Base-by-base conservation (phyloP, 2,329 filamentous ascomycete genomes). In the Pyrenophora graminea region DNA sequence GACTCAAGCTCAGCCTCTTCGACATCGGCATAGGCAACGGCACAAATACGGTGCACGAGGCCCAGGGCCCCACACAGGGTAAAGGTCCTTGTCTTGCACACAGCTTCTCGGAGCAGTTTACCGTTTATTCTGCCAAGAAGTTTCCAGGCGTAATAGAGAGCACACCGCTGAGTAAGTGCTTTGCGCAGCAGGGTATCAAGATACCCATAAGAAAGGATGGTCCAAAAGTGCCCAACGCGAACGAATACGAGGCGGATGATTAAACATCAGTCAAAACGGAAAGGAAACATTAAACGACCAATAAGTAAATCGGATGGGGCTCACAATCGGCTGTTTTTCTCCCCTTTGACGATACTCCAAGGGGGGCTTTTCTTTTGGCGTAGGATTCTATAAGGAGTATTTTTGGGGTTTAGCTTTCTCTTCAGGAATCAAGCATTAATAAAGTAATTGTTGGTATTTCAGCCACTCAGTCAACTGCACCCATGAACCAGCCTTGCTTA, bases 81-180 rank as follows among this genome's bases (percentile, higher is more conserved):
- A 86, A 85, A 56, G 89, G 90, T 0, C 90, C 90, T 0, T 88
- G 97, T 10, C 82, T 97, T 15, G 91, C 93, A 1, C 88, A 87
- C 7, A 87, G 86, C 63, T 97, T 93, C 75, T 95, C 90, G 40
- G 89, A 96, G 4, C 82, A 86, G 2, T 97, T 99, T 79, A 90
- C 91, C 46, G 94, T 99, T 25, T 97, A 88, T 75, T 96, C 90
- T 2, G 94, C 94, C 40, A 99, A 99, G 81, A 97, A 97, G 68
- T 99, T 99, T 74, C 94, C 94, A 0, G 94, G 94, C 34, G 94
- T 99, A 1, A 96, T 96, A 51, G 93, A 97, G 71, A 95, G 89
- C 72, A 99, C 94, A 0, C 76, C 85, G 3, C 78, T 97, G 15
- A 97, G 92, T 80, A 96, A 95, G 74, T 90, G 86, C 55, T 97